A percentile compares a stretch with the other conserved stretches of the same genome.
These are phyloP conservation scores for Suhomyces faveliae DNA, from an alignment of 805 yeast genomes.

Conservation along the genomic window DNA sequence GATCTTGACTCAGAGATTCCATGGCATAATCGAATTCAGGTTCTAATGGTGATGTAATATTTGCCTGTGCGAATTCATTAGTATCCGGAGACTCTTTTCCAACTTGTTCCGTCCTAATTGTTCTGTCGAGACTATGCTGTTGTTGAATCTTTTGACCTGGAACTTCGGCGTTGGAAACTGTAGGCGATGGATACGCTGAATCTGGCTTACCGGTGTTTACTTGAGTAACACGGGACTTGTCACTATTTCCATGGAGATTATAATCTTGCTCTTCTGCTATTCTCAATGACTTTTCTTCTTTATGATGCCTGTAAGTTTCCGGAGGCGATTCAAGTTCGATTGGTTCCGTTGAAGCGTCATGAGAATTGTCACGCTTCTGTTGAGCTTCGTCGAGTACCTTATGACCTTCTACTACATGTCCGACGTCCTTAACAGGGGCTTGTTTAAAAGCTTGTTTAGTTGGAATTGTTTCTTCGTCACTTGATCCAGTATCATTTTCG, in stretches of 20 bases:
- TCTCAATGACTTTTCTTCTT: neutral
- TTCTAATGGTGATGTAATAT: neutral
- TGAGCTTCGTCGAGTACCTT: neutral
- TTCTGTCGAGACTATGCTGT: neutral
- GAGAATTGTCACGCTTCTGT: neutral
- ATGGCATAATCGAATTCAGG: neutral
- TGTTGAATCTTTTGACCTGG: neutral
- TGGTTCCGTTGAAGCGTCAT: neutral
- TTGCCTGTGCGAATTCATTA: neutral
- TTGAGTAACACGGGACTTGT: neutral
- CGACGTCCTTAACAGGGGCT: neutral
- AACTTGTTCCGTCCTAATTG: neutral
- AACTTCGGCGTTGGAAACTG: conserved; percentile 1
- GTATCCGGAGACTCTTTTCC: neutral
- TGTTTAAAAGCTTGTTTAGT: neutral
- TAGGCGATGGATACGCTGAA: conserved; percentile 9
- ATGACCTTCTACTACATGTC: neutral
- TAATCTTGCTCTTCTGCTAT: neutral
- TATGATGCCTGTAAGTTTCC: conserved; percentile 8
- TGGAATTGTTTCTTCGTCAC: neutral
- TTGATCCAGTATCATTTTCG: neutral
- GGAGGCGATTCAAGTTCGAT: conserved; percentile 7
- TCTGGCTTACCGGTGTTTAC: neutral
- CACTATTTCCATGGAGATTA: neutral
- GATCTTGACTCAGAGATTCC: neutral